Percentiles rank a stretch among this genome's conserved stretches.
Evolutionary conservation across 2,329 filamentous ascomycete genomes (phyloP).

Genomic region (Pestalotiopsis sp.): DNA sequence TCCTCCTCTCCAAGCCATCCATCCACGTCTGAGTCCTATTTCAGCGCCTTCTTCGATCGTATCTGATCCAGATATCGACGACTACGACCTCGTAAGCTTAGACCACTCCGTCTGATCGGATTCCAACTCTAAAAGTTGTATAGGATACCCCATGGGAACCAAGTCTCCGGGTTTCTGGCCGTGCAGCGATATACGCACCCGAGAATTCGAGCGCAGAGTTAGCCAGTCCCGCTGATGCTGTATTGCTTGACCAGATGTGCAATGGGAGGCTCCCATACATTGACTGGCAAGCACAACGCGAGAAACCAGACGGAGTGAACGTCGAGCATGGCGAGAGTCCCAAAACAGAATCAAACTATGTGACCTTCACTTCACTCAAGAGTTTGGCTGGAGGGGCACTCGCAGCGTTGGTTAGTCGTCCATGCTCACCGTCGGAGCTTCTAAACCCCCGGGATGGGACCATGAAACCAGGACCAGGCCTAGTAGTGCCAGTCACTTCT

Average conservation of each 20-base stretch:
- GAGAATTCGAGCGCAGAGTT: not conserved
- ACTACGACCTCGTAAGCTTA: not conserved
- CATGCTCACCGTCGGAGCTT: not conserved
- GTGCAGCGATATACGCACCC: not conserved
- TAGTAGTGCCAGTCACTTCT: slow-evolving; percentile 31
- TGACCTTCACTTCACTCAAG: not conserved
- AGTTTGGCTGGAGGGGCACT: too few relatives aligned
- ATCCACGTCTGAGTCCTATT: not conserved
- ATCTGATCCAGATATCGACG: not conserved
- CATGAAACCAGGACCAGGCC: slow-evolving; percentile 20
- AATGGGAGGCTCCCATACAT: not conserved
- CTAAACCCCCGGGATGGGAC: not conserved
- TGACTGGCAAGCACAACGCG: not conserved
- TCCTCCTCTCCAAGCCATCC: not conserved
- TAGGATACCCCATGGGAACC: not conserved
- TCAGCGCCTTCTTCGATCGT: not conserved
- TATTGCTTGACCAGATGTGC: not conserved
- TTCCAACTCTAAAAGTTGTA: not conserved
- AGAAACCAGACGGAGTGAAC: not conserved
- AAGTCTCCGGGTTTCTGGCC: not conserved
- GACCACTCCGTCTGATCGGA: not conserved
- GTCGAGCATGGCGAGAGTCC: not conserved
- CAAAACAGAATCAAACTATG: not conserved
- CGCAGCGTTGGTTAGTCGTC: too few relatives aligned
- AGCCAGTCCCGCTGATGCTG: not conserved